Evolutionary conservation across 345 rosid genomes (phyloP).

Genomic region (Hypericum androsaemum): DNA sequence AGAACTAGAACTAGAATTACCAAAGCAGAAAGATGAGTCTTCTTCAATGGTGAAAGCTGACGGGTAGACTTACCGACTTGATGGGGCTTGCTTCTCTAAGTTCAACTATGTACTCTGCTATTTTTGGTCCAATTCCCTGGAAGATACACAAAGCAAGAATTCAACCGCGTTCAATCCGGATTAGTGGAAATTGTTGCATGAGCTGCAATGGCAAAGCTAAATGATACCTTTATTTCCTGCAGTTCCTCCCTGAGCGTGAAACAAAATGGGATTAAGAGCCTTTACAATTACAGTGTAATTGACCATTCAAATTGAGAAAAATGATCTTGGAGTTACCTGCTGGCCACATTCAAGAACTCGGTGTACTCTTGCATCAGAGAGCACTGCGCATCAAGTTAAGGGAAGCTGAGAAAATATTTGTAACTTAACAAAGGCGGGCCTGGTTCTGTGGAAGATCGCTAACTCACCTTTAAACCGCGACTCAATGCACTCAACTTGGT

Average conservation of each 20-base stretch:
- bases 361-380: conserved; percentile 54
- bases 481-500: conserved; percentile 45
- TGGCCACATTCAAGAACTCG: conserved; percentile 59
- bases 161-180: background rate
- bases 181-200: no score
- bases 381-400: conserved; percentile 31
- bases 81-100: conserved; percentile 61
- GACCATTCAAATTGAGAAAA: background rate
- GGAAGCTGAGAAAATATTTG: conserved; percentile 1
- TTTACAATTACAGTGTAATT: no score
- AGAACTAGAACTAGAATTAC: no score
- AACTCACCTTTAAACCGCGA: conserved; percentile 48
- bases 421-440: background rate
- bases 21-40: no score
- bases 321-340: conserved; percentile 36
- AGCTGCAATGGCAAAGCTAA: no score
- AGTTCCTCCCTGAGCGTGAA: conserved; percentile 61
- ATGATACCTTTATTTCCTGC: conserved; percentile 53
- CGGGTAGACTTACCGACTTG: conserved; percentile 36
- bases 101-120: conserved; percentile 63
- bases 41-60: background rate
- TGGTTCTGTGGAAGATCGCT: background rate
- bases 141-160: background rate
- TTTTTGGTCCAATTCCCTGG: conserved; percentile 74
- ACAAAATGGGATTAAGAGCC: background rate